Conservation (phyloP, 441 rosid genomes). For the Croton setiger region DNA sequence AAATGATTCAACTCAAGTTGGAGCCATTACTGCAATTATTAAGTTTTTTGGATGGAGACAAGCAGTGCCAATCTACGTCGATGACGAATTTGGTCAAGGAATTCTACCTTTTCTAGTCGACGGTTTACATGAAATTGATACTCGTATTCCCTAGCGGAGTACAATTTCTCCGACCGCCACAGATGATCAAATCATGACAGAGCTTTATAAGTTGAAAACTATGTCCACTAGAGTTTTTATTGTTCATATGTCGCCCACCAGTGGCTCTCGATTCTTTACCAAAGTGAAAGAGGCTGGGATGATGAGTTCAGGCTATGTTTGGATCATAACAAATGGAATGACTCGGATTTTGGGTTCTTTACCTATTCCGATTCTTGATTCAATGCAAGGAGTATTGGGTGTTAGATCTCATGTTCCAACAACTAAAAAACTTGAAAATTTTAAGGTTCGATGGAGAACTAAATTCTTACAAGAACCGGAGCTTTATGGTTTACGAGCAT, state of each 20-base stretch:
- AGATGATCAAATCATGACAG: constrained; percentile 33
- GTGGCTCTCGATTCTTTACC: constrained; percentile 40
- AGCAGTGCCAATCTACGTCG: constrained; percentile 43
- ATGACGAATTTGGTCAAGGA: constrained; percentile 44
- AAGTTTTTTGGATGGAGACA: constrained; percentile 52
- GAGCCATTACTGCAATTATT: constrained; percentile 42
- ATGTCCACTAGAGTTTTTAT: constrained; percentile 65
- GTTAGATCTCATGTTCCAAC: constrained; percentile 32
- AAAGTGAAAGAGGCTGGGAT: constrained; percentile 48
- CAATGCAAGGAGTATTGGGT: constrained; percentile 61
- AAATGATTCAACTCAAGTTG: constrained; percentile 49
- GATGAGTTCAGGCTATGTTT: constrained; percentile 52
- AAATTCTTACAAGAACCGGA: constrained; percentile 27
- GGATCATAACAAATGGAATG: constrained; percentile 55
- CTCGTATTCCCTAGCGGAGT: constrained; percentile 40
- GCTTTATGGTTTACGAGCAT: constrained; percentile 42
- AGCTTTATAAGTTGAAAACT: constrained; percentile 50
- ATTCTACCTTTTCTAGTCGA: constrained; percentile 44
- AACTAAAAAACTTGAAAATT: constrained; percentile 25
- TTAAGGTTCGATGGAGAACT: constrained; percentile 39
- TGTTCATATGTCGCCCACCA: constrained; percentile 41
- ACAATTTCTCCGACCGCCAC: constrained; percentile 37
- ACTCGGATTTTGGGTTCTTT: constrained; percentile 22
- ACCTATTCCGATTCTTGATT: constrained; percentile 3
- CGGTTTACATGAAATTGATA: constrained; percentile 42